These are phyloP conservation scores for Candida maris DNA, from an alignment of 805 yeast species.

Conservation along the genomic window DNA sequence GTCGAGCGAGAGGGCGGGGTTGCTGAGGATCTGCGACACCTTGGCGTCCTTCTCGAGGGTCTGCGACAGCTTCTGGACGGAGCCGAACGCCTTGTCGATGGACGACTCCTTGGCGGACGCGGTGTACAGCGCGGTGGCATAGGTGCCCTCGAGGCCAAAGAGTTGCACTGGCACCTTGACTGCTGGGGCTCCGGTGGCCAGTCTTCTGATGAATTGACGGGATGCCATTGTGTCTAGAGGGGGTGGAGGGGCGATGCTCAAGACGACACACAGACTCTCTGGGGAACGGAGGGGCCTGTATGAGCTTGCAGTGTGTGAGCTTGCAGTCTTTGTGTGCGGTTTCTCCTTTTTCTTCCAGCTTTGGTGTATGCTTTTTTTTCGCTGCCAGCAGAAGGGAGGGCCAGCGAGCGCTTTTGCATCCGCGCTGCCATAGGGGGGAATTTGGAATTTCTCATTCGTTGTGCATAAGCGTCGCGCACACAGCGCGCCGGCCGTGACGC, in stretches of 20 bases:
- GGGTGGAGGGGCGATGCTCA: too few relatives aligned
- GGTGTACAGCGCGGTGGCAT: slow-evolving; percentile 90
- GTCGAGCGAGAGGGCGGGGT: slow-evolving; percentile 77
- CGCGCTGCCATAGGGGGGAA: too few relatives aligned
- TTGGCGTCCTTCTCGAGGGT: slow-evolving; percentile 61
- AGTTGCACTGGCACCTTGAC: slow-evolving; percentile 89
- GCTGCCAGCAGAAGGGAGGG: too few relatives aligned
- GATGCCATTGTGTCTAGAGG: slow-evolving; percentile 62
- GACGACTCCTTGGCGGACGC: slow-evolving; percentile 84
- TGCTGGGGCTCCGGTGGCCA: slow-evolving; percentile 58
- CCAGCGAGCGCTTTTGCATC: too few relatives aligned
- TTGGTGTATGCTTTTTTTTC: too few relatives aligned
- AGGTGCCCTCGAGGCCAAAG: slow-evolving; percentile 94
- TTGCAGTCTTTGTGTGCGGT: too few relatives aligned
- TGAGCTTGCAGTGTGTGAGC: too few relatives aligned
- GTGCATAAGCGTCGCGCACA: slow-evolving; percentile 22
- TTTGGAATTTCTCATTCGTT: slow-evolving; percentile 23
- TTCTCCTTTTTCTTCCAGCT: too few relatives aligned
- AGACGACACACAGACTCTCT: too few relatives aligned
- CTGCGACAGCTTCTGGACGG: slow-evolving; percentile 55
- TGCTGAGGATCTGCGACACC: slow-evolving; percentile 56
- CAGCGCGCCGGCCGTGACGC: slow-evolving; percentile 5
- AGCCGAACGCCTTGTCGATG: slow-evolving; percentile 61
- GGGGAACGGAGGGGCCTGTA: too few relatives aligned
- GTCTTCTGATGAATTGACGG: slow-evolving; percentile 63